phyloP scores from a whole-genome alignment of 2,329 filamentous ascomycete species.

The Trichoderma pleuroti region DNA sequence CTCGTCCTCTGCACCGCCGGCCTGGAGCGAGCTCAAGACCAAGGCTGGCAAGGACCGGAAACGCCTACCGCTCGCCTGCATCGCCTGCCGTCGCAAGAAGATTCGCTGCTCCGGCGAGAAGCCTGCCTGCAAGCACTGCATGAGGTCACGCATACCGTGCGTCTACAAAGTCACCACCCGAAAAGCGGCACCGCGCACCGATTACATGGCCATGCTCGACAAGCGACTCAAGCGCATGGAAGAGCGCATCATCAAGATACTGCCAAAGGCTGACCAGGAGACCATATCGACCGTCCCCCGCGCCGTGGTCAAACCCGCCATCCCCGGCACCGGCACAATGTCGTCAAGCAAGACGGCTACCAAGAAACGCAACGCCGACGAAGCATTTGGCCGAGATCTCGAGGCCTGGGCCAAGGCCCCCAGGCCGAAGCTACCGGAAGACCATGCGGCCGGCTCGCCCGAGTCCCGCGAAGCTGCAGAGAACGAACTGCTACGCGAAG shows the following conservation, averaged over 20 bases:
- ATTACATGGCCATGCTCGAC: conserved; percentile 99
- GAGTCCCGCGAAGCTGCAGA: conserved; percentile 67
- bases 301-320: conserved; percentile 78
- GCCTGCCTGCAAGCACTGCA: conserved; percentile 93
- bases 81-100: conserved; percentile 94
- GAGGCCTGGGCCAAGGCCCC: conserved; percentile 72
- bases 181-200: conserved; percentile 89
- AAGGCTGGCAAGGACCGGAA: conserved; percentile 96
- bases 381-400: conserved; percentile 79
- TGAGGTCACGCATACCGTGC: conserved; percentile 87
- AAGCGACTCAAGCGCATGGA: conserved; percentile 96
- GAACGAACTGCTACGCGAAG: conserved; percentile 74
- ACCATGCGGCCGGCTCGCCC: conserved; percentile 45
- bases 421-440: conserved; percentile 48
- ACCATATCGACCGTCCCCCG: conserved; percentile 65
- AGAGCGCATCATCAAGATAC: conserved; percentile 91
- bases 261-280: conserved; percentile 80
- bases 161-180: conserved; percentile 96
- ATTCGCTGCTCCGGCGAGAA: conserved; percentile 98
- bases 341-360: conserved; percentile 42
- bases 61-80: conserved; percentile 86
- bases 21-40: conserved; percentile 81
- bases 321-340: conserved; percentile 49
- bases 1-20: conserved; percentile 56
- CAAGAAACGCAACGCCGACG: conserved; percentile 81